Percentiles rank a stretch among this genome's conserved stretches.
These are phyloP conservation scores for Mycena latifolia DNA, from an alignment of 768 basidiomycete genomes.

Conservation along the genomic window DNA sequence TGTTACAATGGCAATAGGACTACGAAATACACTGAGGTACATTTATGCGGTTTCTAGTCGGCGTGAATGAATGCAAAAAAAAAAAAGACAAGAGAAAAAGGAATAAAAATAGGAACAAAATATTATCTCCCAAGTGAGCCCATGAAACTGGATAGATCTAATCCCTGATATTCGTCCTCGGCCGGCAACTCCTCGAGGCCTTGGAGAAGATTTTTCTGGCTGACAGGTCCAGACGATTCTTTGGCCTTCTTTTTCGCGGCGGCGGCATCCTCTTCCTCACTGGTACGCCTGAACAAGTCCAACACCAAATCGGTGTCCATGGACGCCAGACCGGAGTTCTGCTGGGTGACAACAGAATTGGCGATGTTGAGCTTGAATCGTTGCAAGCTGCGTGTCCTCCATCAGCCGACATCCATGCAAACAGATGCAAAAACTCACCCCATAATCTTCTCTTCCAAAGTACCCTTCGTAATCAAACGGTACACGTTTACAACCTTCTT, in stretches of 20 bases:
- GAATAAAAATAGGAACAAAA: constrained; percentile 44
- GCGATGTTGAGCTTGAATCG: constrained; percentile 99
- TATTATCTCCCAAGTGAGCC: constrained; percentile 75
- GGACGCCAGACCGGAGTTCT: constrained; percentile 92
- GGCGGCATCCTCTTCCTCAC: constrained; percentile 78
- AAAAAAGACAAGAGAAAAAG: constrained; percentile 6
- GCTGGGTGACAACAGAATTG: constrained; percentile 95
- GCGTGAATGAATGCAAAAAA: constrained; percentile 16
- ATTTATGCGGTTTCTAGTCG: constrained; percentile 34
- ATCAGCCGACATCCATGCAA: constrained; percentile 30
- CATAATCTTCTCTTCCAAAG: constrained; percentile 99
- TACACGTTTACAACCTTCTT: constrained; percentile 99
- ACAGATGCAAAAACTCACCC: constrained; percentile 69
- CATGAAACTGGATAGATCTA: constrained; percentile 92
- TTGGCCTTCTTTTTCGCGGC: constrained; percentile 66
- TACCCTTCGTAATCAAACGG: constrained; percentile 95
- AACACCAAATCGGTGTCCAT: constrained; percentile 99
- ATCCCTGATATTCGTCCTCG: constrained; percentile 92
- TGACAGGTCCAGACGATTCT: constrained; percentile 67
- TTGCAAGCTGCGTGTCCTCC: constrained; percentile 74
- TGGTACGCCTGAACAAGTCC: constrained; percentile 90
- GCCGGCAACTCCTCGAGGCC: constrained; percentile 93
- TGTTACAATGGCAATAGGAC: constrained; percentile 32
- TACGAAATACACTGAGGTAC: constrained; percentile 35
- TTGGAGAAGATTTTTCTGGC: constrained; percentile 87